Percentiles rank a stretch among this genome's conserved stretches.
phyloP scores from a whole-genome alignment of 495 filamentous ascomycete species.

The Aspergillus taichungensis region DNA sequence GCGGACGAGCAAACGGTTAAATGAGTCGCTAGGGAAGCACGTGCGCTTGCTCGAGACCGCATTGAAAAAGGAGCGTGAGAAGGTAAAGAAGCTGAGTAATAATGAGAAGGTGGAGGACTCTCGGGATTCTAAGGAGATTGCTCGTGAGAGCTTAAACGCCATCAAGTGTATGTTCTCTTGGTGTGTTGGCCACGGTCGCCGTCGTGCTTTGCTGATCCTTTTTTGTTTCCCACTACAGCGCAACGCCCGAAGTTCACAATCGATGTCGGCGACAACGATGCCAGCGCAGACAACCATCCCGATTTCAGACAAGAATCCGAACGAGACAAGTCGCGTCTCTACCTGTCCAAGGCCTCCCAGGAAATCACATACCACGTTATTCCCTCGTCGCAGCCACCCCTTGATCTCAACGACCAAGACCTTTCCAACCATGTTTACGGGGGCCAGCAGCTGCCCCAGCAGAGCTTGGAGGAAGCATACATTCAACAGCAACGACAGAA shows the following conservation, averaged over 20 bases:
- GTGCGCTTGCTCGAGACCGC: slow-evolving; percentile 85
- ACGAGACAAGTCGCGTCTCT: slow-evolving; percentile 42
- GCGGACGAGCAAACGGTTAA: slow-evolving; percentile 72
- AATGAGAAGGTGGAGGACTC: slow-evolving; percentile 41
- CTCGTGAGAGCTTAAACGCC: slow-evolving; percentile 33
- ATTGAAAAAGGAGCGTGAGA: slow-evolving; percentile 64
- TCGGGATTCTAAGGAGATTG: slow-evolving; percentile 34
- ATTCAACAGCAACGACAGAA: slow-evolving; percentile 37
- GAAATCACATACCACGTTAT: slow-evolving; percentile 49
- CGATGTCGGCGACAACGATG: slow-evolving; percentile 34
- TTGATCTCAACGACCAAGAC: slow-evolving; percentile 37
- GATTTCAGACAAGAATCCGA: slow-evolving; percentile 50
- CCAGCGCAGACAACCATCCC: slow-evolving; percentile 45
- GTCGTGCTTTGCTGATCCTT: not conserved
- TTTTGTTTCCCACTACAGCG: slow-evolving; percentile 13
- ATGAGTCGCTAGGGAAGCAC: slow-evolving; percentile 81
- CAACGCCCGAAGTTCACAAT: slow-evolving; percentile 30
- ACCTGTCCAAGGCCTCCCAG: slow-evolving; percentile 46
- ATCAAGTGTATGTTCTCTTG: slow-evolving; percentile 25
- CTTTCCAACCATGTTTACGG: slow-evolving; percentile 38
- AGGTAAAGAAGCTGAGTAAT: slow-evolving; percentile 34
- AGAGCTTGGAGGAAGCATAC: slow-evolving; percentile 44
- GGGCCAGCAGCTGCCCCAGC: slow-evolving; percentile 38
- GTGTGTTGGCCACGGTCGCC: not conserved
- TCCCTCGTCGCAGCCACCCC: slow-evolving; percentile 39